Evolutionary conservation across 306 rosid genomes (phyloP).

Genomic region (Dalbergia cultrata): DNA sequence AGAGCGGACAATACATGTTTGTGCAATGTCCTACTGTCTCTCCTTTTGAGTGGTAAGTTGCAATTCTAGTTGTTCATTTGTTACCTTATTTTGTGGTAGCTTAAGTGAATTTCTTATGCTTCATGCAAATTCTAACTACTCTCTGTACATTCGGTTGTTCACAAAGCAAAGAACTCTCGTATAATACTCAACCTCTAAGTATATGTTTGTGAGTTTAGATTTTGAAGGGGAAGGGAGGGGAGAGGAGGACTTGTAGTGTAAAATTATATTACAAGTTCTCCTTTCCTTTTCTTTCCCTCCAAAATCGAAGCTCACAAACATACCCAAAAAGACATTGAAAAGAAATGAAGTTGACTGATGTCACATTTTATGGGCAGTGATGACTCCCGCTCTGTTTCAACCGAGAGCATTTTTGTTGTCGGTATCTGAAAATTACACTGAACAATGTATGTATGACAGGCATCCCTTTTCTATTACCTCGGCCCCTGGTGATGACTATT

Average conservation of each 20-base stretch:
- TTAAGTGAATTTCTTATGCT: constrained; percentile 10
- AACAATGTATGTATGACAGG: constrained; percentile 58
- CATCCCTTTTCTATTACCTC: constrained; percentile 99
- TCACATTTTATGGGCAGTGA: constrained; percentile 6
- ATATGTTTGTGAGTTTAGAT: too few relatives aligned
- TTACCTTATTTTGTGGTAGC: background rate
- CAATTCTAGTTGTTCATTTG: constrained; percentile 31
- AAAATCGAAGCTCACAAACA: too few relatives aligned
- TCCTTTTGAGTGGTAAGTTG: constrained; percentile 87
- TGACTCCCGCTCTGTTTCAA: background rate
- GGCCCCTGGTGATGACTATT: constrained; percentile 88
- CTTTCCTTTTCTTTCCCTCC: too few relatives aligned
- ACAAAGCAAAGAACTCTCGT: background rate
- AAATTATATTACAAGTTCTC: too few relatives aligned
- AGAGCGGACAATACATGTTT: constrained; percentile 97
- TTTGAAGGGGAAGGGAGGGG: too few relatives aligned
- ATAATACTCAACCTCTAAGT: constrained; percentile 5
- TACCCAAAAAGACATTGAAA: background rate
- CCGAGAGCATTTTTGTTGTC: background rate
- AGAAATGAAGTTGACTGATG: constrained; percentile 17
- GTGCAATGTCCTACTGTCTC: constrained; percentile 96
- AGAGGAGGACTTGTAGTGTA: too few relatives aligned
- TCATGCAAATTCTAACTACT: background rate
- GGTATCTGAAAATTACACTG: constrained; percentile 21
- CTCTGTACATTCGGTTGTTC: constrained; percentile 9